Conservation (phyloP, 2,329 filamentous ascomycete genomes). For the Delphinella strobiligena region DNA sequence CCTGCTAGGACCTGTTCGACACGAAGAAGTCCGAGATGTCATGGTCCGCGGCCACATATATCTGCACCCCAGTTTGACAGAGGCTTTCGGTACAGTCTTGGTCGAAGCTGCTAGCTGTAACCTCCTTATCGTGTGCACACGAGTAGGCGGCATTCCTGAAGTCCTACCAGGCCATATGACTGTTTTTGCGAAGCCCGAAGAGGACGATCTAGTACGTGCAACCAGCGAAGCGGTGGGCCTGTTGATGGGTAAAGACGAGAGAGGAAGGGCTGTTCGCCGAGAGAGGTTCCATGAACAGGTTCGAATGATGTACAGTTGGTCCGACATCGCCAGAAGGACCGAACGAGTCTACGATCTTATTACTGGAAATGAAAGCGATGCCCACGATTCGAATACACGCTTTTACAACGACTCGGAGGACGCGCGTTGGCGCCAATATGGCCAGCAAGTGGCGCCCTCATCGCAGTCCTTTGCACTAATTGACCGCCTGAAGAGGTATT, state of each 20-base stretch:
- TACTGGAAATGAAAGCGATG: slow-evolving; percentile 55
- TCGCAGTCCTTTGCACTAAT: slow-evolving; percentile 79
- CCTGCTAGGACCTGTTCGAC: slow-evolving; percentile 80
- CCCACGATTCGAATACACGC: slow-evolving; percentile 32
- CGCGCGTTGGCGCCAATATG: slow-evolving; percentile 38
- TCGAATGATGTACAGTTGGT: slow-evolving; percentile 98
- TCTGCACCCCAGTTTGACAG: slow-evolving; percentile 84
- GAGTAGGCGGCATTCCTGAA: slow-evolving; percentile 92
- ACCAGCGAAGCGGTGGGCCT: slow-evolving; percentile 82
- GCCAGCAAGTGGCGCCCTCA: slow-evolving; percentile 41
- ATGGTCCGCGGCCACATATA: slow-evolving; percentile 98
- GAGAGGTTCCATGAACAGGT: slow-evolving; percentile 95
- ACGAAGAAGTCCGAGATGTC: slow-evolving; percentile 93
- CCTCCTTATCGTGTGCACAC: slow-evolving; percentile 90
- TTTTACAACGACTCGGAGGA: slow-evolving; percentile 64
- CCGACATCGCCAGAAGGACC: slow-evolving; percentile 83
- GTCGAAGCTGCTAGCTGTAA: slow-evolving; percentile 95
- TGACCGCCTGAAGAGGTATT: slow-evolving; percentile 89
- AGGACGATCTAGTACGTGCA: slow-evolving; percentile 83
- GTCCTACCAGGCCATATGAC: slow-evolving; percentile 96
- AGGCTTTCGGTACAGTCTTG: slow-evolving; percentile 95
- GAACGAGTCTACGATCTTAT: slow-evolving; percentile 94
- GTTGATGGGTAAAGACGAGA: slow-evolving; percentile 29
- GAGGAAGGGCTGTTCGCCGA: slow-evolving; percentile 50
- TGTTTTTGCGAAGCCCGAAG: slow-evolving; percentile 89